phyloP scores from a whole-genome alignment of 1,284 basidiomycete species.

The Ceraceosorus guamensis region DNA sequence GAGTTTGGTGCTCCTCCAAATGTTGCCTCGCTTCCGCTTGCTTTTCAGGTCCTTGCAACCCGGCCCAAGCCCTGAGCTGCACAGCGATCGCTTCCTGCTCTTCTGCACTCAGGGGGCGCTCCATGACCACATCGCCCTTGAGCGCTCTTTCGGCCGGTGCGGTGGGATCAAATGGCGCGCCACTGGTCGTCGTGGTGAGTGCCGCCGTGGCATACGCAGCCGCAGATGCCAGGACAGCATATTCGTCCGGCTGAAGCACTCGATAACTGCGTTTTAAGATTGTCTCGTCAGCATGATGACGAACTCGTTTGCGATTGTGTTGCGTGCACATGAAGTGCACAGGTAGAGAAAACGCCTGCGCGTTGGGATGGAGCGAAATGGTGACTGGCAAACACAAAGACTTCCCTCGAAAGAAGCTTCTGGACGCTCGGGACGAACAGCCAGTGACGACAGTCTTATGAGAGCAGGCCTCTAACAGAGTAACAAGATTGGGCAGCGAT shows the following conservation, averaged over 20 bases:
- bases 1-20: slow-evolving; percentile 27
- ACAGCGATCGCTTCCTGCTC: slow-evolving; percentile 7
- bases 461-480: no score
- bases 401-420: neutral
- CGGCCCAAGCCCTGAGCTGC: slow-evolving; percentile 12
- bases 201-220: slow-evolving; percentile 40
- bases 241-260: slow-evolving; percentile 13
- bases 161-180: neutral
- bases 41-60: slow-evolving; percentile 36
- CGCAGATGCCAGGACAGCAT: slow-evolving; percentile 34
- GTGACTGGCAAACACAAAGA: neutral
- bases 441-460: no score
- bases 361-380: neutral
- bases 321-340: neutral
- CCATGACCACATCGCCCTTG: slow-evolving; percentile 9
- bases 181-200: slow-evolving; percentile 28
- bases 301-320: neutral
- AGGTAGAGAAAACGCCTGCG: neutral
- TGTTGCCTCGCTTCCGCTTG: slow-evolving; percentile 29
- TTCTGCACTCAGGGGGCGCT: neutral
- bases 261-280: neutral
- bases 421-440: neutral
- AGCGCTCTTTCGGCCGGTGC: neutral
- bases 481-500: no score
- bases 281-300: neutral